Evolutionary conservation across 1,139 yeast genomes (phyloP).

Genomic region (Tardiomyces blankii): DNA sequence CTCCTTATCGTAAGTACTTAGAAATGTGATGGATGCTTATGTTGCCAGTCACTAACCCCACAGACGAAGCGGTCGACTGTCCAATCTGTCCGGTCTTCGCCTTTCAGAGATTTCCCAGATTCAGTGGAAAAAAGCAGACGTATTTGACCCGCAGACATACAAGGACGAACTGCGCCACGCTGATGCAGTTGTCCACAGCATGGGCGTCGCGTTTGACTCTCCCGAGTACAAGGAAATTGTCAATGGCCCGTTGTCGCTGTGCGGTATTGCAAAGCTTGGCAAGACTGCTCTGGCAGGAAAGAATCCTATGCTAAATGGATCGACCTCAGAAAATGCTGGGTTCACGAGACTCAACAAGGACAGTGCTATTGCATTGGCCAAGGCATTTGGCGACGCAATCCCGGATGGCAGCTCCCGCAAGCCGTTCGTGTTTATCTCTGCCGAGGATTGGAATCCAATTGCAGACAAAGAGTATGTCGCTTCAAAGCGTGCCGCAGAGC

Average conservation of each 20-base stretch:
- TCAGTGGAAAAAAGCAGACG: constrained; percentile 58
- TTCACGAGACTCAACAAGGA: constrained; percentile 59
- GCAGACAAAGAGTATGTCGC: constrained; percentile 52
- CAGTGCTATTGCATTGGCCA: constrained; percentile 58
- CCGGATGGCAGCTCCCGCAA: constrained; percentile 8
- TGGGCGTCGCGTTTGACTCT: constrained; percentile 62
- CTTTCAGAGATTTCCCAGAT: constrained; percentile 46
- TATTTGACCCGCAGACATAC: constrained; percentile 55
- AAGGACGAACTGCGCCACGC: constrained; percentile 35
- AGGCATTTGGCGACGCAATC: constrained; percentile 32
- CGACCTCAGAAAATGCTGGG: constrained; percentile 26
- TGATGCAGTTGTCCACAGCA: constrained; percentile 68
- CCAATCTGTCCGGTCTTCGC: constrained; percentile 38
- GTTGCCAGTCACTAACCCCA: too few species aligned
- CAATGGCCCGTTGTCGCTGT: constrained; percentile 9
- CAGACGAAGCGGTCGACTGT: constrained; percentile 6
- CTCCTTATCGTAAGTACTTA: constrained; percentile 24
- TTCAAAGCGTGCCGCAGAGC: constrained; percentile 71
- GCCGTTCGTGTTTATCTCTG: constrained; percentile 69
- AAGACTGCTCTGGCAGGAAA: constrained; percentile 11
- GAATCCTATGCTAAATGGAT: constrained; percentile 15
- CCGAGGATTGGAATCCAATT: constrained; percentile 54
- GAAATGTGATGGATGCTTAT: too few species aligned
- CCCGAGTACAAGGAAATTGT: constrained; percentile 49
- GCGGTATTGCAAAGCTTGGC: constrained; percentile 7